Percentiles rank a stretch among this genome's conserved stretches.
Evolutionary conservation across 495 filamentous ascomycete species (phyloP).

Genomic region (Niebla homalea): DNA sequence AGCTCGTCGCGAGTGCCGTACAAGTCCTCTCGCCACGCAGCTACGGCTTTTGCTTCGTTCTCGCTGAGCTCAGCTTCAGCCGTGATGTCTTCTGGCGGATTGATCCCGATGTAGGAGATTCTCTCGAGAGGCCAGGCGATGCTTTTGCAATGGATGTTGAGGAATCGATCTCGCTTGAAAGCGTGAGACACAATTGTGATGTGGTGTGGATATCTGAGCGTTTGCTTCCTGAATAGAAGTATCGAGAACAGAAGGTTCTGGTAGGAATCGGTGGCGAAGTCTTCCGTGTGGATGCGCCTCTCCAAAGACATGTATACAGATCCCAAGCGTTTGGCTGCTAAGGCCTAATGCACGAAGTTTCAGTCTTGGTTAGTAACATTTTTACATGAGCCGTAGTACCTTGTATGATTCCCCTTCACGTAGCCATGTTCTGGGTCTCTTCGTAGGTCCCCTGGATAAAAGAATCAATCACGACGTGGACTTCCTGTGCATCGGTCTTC

Average conservation of each 20-base stretch:
- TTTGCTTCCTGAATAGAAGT: constrained; percentile 37
- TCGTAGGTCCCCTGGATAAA: constrained; percentile 44
- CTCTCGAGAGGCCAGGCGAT: constrained; percentile 38
- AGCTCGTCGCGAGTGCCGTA: constrained; percentile 30
- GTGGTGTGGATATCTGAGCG: constrained; percentile 23
- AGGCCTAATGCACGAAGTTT: constrained; percentile 23
- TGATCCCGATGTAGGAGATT: constrained; percentile 49
- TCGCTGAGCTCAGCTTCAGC: constrained; percentile 30
- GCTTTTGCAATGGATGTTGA: constrained; percentile 53
- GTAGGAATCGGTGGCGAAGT: constrained; percentile 63
- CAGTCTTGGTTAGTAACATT: not conserved
- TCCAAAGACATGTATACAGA: not conserved
- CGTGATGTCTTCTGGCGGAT: constrained; percentile 48
- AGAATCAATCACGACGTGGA: not conserved
- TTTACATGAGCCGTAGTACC: constrained; percentile 16
- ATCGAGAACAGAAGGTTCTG: constrained; percentile 65
- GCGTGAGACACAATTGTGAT: constrained; percentile 61
- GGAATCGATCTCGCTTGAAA: constrained; percentile 58
- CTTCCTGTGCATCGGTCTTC: not conserved
- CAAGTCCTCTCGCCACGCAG: constrained; percentile 31
- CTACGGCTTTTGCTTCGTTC: constrained; percentile 32
- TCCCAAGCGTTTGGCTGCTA: constrained; percentile 18
- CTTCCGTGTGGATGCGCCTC: constrained; percentile 38
- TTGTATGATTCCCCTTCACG: constrained; percentile 59
- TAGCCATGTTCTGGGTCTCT: constrained; percentile 32